Evolutionary conservation across 192 early-diverging fungal species (phyloP).

Genomic region (Entophlyctis helioformis): DNA sequence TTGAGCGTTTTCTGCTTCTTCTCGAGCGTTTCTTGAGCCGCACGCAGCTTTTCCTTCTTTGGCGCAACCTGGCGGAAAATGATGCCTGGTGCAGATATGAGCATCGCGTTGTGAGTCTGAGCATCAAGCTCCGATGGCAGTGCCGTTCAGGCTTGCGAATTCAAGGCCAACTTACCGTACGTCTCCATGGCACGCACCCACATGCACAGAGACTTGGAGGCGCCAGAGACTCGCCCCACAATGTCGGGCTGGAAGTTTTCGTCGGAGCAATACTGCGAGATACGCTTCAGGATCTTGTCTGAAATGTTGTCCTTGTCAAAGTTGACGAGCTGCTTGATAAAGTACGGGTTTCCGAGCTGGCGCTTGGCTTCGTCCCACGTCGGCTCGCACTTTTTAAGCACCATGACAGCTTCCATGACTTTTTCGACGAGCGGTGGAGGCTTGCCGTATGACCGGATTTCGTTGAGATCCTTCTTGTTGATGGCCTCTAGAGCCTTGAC

Average conservation of each 20-base stretch:
- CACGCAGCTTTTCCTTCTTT: slow-evolving; percentile 41
- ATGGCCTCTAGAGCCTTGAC: slow-evolving; percentile 43
- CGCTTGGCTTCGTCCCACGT: slow-evolving; percentile 51
- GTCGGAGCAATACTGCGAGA: slow-evolving; percentile 41
- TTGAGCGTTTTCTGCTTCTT: slow-evolving; percentile 44
- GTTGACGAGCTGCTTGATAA: slow-evolving; percentile 48
- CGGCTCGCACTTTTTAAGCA: slow-evolving; percentile 45
- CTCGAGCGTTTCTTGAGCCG: slow-evolving; percentile 43
- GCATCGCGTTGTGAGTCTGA: neutral
- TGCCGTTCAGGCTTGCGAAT: too few species aligned
- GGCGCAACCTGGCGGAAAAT: slow-evolving; percentile 49
- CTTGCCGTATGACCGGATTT: slow-evolving; percentile 46
- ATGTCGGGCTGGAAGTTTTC: slow-evolving; percentile 47
- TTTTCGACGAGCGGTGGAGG: slow-evolving; percentile 51
- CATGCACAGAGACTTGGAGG: slow-evolving; percentile 48
- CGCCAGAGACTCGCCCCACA: slow-evolving; percentile 45
- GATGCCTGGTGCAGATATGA: too few species aligned
- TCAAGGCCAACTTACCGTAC: too few species aligned
- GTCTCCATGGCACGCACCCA: slow-evolving; percentile 52
- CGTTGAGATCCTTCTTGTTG: slow-evolving; percentile 51
- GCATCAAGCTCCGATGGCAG: too few species aligned
- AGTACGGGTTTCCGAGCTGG: slow-evolving; percentile 50
- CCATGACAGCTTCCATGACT: slow-evolving; percentile 52
- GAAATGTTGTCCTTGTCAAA: slow-evolving; percentile 54
- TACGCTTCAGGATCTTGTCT: slow-evolving; percentile 41